phyloP scores from a whole-genome alignment of 352 stramenopile genomes.

The Phytopythium boreale region DNA sequence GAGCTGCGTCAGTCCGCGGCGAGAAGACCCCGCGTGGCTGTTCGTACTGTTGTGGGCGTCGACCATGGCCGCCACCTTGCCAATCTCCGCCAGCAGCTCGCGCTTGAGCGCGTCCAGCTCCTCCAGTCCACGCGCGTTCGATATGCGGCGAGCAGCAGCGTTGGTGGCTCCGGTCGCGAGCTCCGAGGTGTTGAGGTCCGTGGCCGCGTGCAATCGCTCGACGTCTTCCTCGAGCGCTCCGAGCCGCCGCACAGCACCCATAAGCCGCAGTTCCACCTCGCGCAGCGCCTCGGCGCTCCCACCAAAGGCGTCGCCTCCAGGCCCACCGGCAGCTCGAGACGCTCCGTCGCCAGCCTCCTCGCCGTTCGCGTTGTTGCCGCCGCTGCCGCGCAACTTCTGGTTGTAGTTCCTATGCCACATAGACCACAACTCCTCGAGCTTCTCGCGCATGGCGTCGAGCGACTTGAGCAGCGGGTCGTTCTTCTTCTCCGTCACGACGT shows the following conservation, averaged over 20 bases:
- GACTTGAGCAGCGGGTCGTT: slow-evolving; percentile 74
- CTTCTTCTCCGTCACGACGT: slow-evolving; percentile 68
- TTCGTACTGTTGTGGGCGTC: slow-evolving; percentile 4
- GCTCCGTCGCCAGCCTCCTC: slow-evolving; percentile 6
- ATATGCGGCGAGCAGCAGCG: background rate
- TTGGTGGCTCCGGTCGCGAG: slow-evolving; percentile 1
- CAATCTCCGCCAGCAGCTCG: slow-evolving; percentile 51
- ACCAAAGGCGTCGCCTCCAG: background rate
- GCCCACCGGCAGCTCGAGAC: background rate
- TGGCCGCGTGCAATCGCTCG: slow-evolving; percentile 41
- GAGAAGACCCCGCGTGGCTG: background rate
- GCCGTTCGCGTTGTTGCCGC: slow-evolving; percentile 9
- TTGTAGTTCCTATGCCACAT: slow-evolving; percentile 72
- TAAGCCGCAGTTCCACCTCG: slow-evolving; percentile 58
- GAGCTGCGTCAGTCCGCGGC: background rate
- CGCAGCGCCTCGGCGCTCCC: slow-evolving; percentile 28
- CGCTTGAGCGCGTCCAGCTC: slow-evolving; percentile 48
- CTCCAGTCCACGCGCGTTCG: slow-evolving; percentile 9
- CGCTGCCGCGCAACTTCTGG: slow-evolving; percentile 16
- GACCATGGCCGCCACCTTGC: slow-evolving; percentile 31
- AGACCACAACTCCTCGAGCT: slow-evolving; percentile 58
- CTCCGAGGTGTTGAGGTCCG: slow-evolving; percentile 21
- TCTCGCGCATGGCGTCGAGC: slow-evolving; percentile 62
- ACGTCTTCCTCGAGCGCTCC: slow-evolving; percentile 63
- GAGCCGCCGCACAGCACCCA: slow-evolving; percentile 50